Conservation (phyloP, 805 yeast species). For the Candida tallmaniae region DNA sequence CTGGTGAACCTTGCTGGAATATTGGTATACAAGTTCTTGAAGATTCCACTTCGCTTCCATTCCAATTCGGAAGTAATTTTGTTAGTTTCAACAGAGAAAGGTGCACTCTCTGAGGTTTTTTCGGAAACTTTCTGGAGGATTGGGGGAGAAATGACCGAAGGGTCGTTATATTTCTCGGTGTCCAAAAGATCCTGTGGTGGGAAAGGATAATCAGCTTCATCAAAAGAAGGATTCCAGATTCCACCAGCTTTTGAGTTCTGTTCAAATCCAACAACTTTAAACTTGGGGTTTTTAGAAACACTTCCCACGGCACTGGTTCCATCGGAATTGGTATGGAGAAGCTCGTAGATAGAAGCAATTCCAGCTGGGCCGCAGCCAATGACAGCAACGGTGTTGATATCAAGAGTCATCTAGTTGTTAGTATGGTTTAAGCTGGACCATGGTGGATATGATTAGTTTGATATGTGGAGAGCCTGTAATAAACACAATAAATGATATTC, state of each 20-base stretch:
- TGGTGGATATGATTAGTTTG: too few species aligned
- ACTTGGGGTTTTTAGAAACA: conserved; percentile 17
- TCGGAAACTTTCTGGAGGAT: conserved; percentile 14
- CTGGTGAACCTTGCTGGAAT: conserved; percentile 35
- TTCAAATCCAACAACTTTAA: conserved; percentile 41
- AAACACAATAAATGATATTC: too few species aligned
- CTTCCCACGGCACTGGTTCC: conserved; percentile 22
- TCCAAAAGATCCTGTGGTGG: conserved; percentile 30
- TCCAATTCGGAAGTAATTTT: conserved; percentile 16
- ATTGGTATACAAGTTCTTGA: conserved; percentile 37
- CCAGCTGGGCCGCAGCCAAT: conserved; percentile 34
- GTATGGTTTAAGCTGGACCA: too few species aligned
- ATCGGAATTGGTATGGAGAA: conserved; percentile 23
- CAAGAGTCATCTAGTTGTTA: too few species aligned
- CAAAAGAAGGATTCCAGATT: conserved; percentile 33
- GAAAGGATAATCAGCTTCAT: conserved; percentile 16
- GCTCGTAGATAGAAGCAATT: conserved; percentile 27
- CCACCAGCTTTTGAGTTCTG: conserved; percentile 43
- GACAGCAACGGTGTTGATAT: conserved; percentile 20
- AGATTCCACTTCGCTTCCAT: conserved; percentile 39
- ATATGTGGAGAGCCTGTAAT: too few species aligned
- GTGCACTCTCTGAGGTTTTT: conserved; percentile 17
- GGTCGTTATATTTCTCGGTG: conserved; percentile 27
- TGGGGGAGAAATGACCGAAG: conserved; percentile 24
- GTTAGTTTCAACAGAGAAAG: conserved; percentile 8